Evolutionary conservation across 495 filamentous ascomycete genomes (phyloP).

Genomic region (Annulohypoxylon bovei): DNA sequence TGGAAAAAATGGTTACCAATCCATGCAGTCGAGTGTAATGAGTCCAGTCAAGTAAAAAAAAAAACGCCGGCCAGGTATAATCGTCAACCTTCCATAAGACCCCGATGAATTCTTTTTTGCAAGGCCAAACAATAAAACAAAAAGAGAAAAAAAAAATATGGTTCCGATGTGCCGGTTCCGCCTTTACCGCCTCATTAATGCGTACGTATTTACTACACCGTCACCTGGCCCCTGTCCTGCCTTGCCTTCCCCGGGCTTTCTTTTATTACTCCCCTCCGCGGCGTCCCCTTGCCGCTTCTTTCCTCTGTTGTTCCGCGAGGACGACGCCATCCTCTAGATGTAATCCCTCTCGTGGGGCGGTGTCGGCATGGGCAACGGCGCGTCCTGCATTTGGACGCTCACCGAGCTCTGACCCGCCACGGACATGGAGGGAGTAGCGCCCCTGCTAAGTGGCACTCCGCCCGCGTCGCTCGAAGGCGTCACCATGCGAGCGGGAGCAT

Average conservation of each 20-base stretch:
- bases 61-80: constrained; percentile 37
- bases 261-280: background rate
- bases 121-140: background rate
- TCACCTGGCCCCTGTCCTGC: background rate
- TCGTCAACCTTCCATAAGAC: constrained; percentile 8
- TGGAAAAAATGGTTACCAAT: background rate
- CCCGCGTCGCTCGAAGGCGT: constrained; percentile 47
- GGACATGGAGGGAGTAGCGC: constrained; percentile 39
- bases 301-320: background rate
- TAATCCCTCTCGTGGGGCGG: constrained; percentile 34
- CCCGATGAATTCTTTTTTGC: background rate
- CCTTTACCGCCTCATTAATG: constrained; percentile 9
- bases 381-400: constrained; percentile 42
- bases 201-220: background rate
- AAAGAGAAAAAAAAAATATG: background rate
- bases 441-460: constrained; percentile 42
- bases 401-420: constrained; percentile 27
- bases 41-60: background rate
- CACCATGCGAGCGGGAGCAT: constrained; percentile 40
- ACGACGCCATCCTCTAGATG: constrained; percentile 27
- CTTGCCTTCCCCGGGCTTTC: constrained; percentile 4
- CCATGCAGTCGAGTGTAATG: background rate
- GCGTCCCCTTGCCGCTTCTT: background rate
- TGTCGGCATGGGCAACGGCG: constrained; percentile 40
- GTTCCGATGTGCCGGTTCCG: background rate